These are phyloP conservation scores for Beauveria australis DNA, from an alignment of 2,329 filamentous ascomycete species.

Conservation along the genomic window DNA sequence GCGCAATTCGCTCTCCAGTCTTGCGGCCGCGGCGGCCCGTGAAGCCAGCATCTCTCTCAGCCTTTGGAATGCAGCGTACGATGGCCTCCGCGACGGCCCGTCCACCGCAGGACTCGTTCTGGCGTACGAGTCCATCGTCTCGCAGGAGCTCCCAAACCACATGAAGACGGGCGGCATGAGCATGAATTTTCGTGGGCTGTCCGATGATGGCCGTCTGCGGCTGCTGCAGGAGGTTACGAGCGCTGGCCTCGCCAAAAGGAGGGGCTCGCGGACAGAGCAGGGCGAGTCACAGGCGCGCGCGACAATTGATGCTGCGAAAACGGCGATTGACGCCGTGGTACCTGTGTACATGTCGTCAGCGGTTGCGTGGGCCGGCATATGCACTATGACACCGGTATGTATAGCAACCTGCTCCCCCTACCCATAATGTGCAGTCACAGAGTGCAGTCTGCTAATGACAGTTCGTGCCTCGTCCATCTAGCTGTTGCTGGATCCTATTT, in stretches of 20 bases:
- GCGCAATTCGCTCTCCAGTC: slow-evolving; percentile 1
- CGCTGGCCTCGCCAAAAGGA: slow-evolving; percentile 22
- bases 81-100: slow-evolving; percentile 22
- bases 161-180: slow-evolving; percentile 23
- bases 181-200: slow-evolving; percentile 15
- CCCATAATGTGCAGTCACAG: not conserved
- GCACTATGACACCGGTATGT: slow-evolving; percentile 28
- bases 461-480: slow-evolving; percentile 8
- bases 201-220: slow-evolving; percentile 21
- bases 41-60: slow-evolving; percentile 18
- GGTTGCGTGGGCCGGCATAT: slow-evolving; percentile 29
- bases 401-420: not conserved
- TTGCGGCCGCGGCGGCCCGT: not conserved
- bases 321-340: slow-evolving; percentile 20
- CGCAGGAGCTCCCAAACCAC: slow-evolving; percentile 25
- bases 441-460: not conserved
- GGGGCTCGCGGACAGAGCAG: slow-evolving; percentile 19
- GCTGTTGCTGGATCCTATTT: slow-evolving; percentile 28
- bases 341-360: slow-evolving; percentile 21
- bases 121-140: slow-evolving; percentile 29
- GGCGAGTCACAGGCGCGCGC: slow-evolving; percentile 21
- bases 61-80: slow-evolving; percentile 29
- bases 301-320: slow-evolving; percentile 21
- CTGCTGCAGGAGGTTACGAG: slow-evolving; percentile 23
- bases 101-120: slow-evolving; percentile 23